A percentile compares a stretch with the other conserved stretches of the same genome.
Conservation (phyloP, 805 yeast genomes). For the Ogataea saltuana region DNA sequence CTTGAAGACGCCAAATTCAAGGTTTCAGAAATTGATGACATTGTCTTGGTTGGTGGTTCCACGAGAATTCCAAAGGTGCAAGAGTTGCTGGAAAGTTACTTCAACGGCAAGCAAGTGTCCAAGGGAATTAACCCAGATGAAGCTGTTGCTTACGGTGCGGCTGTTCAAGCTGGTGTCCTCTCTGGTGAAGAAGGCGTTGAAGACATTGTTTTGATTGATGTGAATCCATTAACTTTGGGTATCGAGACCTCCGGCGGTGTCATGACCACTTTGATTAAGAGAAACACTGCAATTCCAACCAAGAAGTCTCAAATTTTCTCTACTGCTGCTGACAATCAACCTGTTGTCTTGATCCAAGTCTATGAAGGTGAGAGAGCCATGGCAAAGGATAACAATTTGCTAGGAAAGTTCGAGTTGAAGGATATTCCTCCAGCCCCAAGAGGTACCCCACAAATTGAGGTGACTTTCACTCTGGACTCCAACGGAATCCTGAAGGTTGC, state of each 20-base stretch:
- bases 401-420: constrained; percentile 83
- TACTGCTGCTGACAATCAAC: constrained; percentile 95
- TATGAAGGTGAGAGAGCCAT: constrained; percentile 95
- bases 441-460: constrained; percentile 90
- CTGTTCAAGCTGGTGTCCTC: constrained; percentile 97
- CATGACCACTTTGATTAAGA: constrained; percentile 91
- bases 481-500: constrained; percentile 84
- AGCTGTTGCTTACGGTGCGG: constrained; percentile 99
- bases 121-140: constrained; percentile 99
- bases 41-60: constrained; percentile 98
- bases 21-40: constrained; percentile 87
- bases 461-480: constrained; percentile 84
- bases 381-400: constrained; percentile 88
- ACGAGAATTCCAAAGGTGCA: constrained; percentile 99
- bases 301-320: constrained; percentile 94
- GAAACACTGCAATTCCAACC: constrained; percentile 95
- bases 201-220: constrained; percentile 87
- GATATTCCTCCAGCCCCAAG: constrained; percentile 91
- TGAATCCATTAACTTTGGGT: constrained; percentile 91
- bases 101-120: constrained; percentile 93
- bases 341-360: constrained; percentile 90
- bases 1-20: constrained; percentile 89
- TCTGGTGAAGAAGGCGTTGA: constrained; percentile 95
- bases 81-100: constrained; percentile 84
- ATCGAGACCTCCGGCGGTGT: constrained; percentile 98